Conservation (phyloP, 345 rosid genomes). For the Draba incana region DNA sequence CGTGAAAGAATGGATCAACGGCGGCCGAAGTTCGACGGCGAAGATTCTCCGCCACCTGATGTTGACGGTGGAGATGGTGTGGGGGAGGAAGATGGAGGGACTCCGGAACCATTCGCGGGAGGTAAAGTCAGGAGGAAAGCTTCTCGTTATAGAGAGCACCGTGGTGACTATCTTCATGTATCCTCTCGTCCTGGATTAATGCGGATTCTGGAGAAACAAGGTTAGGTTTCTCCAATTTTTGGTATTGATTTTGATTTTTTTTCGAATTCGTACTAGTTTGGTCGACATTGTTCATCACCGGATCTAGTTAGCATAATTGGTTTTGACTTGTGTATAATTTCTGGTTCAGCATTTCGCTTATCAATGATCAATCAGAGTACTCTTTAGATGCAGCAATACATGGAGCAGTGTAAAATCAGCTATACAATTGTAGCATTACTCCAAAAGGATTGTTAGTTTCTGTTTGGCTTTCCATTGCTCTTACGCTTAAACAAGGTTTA, state of each 20-base stretch:
- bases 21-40: conserved; percentile 61
- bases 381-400: neutral
- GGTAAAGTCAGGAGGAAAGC: conserved; percentile 79
- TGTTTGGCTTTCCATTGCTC: conserved; percentile 4
- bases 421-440: neutral
- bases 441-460: neutral
- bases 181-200: conserved; percentile 65
- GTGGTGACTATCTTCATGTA: conserved; percentile 89
- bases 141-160: conserved; percentile 71
- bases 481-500: neutral
- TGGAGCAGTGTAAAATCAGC: neutral
- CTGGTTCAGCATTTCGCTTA: neutral
- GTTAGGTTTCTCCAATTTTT: conserved; percentile 33
- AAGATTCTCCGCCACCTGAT: conserved; percentile 46
- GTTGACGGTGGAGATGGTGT: conserved; percentile 37
- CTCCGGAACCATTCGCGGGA: conserved; percentile 89
- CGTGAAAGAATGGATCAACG: conserved; percentile 41
- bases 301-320: conserved; percentile 16
- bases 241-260: neutral
- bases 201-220: conserved; percentile 85
- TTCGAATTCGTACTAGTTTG: neutral
- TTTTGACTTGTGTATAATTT: neutral
- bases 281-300: neutral
- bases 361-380: neutral
- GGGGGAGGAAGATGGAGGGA: conserved; percentile 43